These are phyloP conservation scores for Astrothelium subdiscretum DNA, from an alignment of 495 filamentous ascomycete species.

Conservation along the genomic window DNA sequence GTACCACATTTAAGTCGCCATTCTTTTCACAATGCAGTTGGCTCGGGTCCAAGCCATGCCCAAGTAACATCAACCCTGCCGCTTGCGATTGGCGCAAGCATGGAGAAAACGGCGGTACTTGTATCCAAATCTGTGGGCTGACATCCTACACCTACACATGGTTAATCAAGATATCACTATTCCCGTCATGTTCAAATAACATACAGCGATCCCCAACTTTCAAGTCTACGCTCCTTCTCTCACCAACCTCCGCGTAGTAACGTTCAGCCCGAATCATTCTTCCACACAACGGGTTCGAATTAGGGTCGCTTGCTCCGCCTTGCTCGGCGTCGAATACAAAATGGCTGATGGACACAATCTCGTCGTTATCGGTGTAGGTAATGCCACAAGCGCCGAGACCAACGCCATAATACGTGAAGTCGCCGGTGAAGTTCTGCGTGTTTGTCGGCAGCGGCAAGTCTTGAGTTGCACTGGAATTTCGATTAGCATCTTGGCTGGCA, in stretches of 20 bases:
- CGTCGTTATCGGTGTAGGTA: conserved; percentile 37
- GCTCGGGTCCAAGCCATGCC: conserved; percentile 45
- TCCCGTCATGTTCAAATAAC: not conserved
- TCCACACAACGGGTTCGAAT: conserved; percentile 60
- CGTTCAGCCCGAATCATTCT: conserved; percentile 46
- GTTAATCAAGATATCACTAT: not conserved
- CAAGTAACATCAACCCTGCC: conserved; percentile 54
- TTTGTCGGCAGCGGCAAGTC: conserved; percentile 48
- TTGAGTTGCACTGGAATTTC: conserved; percentile 11
- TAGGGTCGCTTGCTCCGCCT: conserved; percentile 45
- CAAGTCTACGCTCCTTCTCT: conserved; percentile 44
- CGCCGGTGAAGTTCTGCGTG: conserved; percentile 42
- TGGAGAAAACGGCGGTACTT: conserved; percentile 45
- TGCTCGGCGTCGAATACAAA: conserved; percentile 52
- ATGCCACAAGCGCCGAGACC: conserved; percentile 62
- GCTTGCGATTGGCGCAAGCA: conserved; percentile 41
- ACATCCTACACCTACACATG: conserved; percentile 35
- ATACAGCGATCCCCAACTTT: conserved; percentile 66
- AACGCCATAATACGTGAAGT: conserved; percentile 60
- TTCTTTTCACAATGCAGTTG: conserved; percentile 1
- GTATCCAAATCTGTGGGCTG: conserved; percentile 55
- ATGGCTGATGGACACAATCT: conserved; percentile 56
- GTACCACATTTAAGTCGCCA: not conserved
- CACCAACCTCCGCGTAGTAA: conserved; percentile 28
- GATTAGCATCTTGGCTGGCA: conserved; percentile 4